A percentile compares a stretch with the other conserved stretches of the same genome.
Conservation (phyloP, 257 asterid species). For the Solanum lycopersicoides region DNA sequence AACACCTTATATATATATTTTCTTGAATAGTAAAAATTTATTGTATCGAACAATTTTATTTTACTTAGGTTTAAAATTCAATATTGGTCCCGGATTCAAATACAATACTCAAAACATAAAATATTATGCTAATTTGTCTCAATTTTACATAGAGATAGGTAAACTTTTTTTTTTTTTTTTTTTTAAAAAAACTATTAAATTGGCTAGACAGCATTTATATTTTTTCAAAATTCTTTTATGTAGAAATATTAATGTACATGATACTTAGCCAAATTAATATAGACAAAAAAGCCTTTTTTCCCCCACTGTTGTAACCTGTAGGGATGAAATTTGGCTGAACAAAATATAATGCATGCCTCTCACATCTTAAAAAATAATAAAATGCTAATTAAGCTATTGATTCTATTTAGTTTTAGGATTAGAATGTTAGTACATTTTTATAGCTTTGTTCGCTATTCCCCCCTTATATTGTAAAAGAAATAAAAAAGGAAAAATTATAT, state of each 20-base stretch:
- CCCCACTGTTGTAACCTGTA: background rate
- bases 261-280: background rate
- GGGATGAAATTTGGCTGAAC: background rate
- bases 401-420: background rate
- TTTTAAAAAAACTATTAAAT: too few relatives aligned
- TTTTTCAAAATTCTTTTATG: background rate
- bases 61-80: background rate
- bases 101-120: background rate
- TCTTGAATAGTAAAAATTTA: background rate
- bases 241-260: background rate
- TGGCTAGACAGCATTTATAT: background rate
- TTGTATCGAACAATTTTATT: background rate
- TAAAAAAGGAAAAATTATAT: background rate
- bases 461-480: background rate
- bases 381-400: background rate
- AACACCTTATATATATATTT: background rate
- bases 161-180: too few relatives aligned
- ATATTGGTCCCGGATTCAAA: background rate
- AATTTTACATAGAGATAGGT: background rate
- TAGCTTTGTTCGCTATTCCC: background rate
- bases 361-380: background rate
- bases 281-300: background rate
- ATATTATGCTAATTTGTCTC: background rate
- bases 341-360: background rate
- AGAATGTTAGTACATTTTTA: background rate